Evolutionary conservation across 441 rosid genomes (phyloP), one percentile per base, ranked within the genome.

Genomic region (Codiaeum variegatum): DNA sequence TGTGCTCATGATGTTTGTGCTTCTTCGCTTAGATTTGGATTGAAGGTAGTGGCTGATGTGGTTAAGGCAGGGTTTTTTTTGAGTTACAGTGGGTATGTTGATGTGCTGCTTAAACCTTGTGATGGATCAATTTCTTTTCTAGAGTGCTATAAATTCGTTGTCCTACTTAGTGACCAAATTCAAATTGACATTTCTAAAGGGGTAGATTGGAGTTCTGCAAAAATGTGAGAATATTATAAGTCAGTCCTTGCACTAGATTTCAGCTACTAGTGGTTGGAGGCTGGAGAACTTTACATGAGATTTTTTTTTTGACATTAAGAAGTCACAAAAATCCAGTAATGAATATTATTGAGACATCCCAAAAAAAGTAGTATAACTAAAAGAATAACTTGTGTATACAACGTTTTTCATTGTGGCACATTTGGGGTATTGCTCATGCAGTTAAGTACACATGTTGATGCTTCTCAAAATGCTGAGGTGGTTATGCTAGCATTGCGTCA

Each of bases 161-260:
- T 42, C 15, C 58, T 54, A 16, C 23, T 44, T 13, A 19, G 44
- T 34, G 44, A 42, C 19, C 29, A 29, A 49, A n/a, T 40, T 70
- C 58, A 60, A 60, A 60, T 31, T 49, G 74, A 11, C 46, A 28
- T 13, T 19, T n/a, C 28, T 28, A 28, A 34, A 31, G 31, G 52
- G 46, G 4, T 60, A n/a, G n/a, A 70, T 42, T 8, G 21, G 38
- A 28, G 24, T 55, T 77, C 44, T 12, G n/a, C 12, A 74, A 49
- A 31, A 62, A 38, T 60, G 36, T 62, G 54, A 47, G 59, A 23
- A 16, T 60, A 54, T 49, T 69, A 51, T 59, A 63, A 64, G 40
- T 36, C 3, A 38, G 38, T 46, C 24, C 62, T 62, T 73, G 36
- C 55, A 16, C 63, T 46, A 31, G 59, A 47, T 74, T 72, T 73